These are phyloP conservation scores for Aspergillus clavatus DNA, from an alignment of 2,329 filamentous ascomycete species.

Conservation along the genomic window DNA sequence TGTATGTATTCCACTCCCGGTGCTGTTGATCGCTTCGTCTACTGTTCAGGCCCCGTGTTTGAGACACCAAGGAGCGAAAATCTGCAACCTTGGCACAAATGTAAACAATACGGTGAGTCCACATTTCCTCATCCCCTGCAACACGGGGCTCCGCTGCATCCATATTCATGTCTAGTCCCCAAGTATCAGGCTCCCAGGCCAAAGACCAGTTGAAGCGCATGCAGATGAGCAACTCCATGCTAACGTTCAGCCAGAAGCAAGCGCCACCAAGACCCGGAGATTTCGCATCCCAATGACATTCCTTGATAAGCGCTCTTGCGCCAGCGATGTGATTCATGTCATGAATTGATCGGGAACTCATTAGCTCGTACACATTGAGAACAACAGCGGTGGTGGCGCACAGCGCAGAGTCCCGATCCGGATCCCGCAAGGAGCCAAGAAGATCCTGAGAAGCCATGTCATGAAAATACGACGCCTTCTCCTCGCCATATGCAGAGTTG, in stretches of 20 bases:
- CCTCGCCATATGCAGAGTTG: slow-evolving; percentile 65
- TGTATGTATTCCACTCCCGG: slow-evolving; percentile 75
- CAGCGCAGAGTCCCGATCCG: slow-evolving; percentile 74
- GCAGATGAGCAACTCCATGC: slow-evolving; percentile 84
- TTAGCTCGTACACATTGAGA: slow-evolving; percentile 87
- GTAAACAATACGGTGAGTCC: slow-evolving; percentile 86
- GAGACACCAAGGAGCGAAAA: slow-evolving; percentile 67
- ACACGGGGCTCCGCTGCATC: slow-evolving; percentile 47
- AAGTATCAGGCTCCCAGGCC: slow-evolving; percentile 84
- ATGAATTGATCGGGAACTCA: slow-evolving; percentile 73
- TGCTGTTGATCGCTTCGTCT: slow-evolving; percentile 57
- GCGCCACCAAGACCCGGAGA: slow-evolving; percentile 75
- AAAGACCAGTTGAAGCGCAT: slow-evolving; percentile 81
- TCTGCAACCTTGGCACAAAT: slow-evolving; percentile 83
- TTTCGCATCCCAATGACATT: slow-evolving; percentile 81
- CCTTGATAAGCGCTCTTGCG: slow-evolving; percentile 77
- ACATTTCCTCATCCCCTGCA: slow-evolving; percentile 68
- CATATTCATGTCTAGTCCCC: slow-evolving; percentile 80
- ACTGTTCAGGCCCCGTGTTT: slow-evolving; percentile 55
- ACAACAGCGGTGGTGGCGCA: slow-evolving; percentile 85
- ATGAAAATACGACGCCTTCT: slow-evolving; percentile 78
- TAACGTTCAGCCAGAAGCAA: slow-evolving; percentile 92
- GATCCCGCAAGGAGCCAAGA: slow-evolving; percentile 72
- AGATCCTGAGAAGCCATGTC: slow-evolving; percentile 77
- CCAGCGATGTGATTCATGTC: slow-evolving; percentile 88